phyloP scores from a whole-genome alignment of 2,329 filamentous ascomycete species.

The Paecilomyces sp. region DNA sequence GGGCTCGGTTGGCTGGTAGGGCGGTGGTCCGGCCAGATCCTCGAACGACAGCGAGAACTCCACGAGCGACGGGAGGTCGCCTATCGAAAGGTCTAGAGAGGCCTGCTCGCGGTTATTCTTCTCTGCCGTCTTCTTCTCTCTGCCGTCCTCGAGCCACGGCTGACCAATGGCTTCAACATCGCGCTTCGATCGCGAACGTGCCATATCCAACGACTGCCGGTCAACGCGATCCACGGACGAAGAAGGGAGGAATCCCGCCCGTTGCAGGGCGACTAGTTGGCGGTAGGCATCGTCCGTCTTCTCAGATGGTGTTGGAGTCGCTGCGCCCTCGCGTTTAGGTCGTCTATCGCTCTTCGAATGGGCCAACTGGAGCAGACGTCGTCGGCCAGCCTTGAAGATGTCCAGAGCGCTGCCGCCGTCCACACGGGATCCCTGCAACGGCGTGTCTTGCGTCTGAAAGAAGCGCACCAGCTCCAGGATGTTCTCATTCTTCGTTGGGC shows the following conservation, averaged over 20 bases:
- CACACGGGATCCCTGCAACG: slow-evolving; percentile 4
- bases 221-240: slow-evolving; percentile 6
- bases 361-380: slow-evolving; percentile 27
- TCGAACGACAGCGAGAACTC: slow-evolving; percentile 21
- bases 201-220: slow-evolving; percentile 10
- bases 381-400: slow-evolving; percentile 23
- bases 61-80: slow-evolving; percentile 25
- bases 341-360: slow-evolving; percentile 21
- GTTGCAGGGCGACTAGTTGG: slow-evolving; percentile 22
- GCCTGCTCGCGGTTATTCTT: neutral
- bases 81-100: slow-evolving; percentile 16
- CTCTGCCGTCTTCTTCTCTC: slow-evolving; percentile 7
- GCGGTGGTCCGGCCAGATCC: slow-evolving; percentile 5
- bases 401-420: slow-evolving; percentile 9
- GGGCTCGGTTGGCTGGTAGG: neutral
- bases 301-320: neutral
- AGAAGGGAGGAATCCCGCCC: slow-evolving; percentile 21
- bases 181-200: slow-evolving; percentile 18
- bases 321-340: slow-evolving; percentile 2
- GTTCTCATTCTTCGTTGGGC: slow-evolving; percentile 22
- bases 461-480: slow-evolving; percentile 29
- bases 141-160: slow-evolving; percentile 27
- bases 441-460: slow-evolving; percentile 22
- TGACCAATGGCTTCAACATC: slow-evolving; percentile 32
- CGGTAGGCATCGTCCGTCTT: slow-evolving; percentile 14